These are phyloP conservation scores for Xylariales sp. DNA, from an alignment of 2,329 filamentous ascomycete species.

Conservation along the genomic window DNA sequence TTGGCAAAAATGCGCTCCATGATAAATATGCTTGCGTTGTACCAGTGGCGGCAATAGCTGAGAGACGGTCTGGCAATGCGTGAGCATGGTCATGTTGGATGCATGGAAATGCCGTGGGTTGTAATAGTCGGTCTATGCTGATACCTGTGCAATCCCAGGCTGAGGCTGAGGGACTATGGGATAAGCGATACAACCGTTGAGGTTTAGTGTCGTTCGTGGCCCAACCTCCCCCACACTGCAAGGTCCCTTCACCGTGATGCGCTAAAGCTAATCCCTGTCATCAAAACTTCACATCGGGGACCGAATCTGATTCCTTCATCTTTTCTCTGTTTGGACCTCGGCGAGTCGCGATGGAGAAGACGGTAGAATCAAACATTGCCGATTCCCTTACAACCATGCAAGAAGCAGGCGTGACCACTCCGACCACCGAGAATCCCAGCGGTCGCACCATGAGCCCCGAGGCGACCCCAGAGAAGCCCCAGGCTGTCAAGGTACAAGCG, in stretches of 20 bases:
- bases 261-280: conserved; percentile 5
- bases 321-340: background rate
- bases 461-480: background rate
- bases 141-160: too few relatives aligned
- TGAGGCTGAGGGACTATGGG: too few relatives aligned
- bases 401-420: conserved; percentile 11
- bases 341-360: conserved; percentile 7
- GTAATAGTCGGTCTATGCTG: too few relatives aligned
- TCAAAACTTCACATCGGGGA: background rate
- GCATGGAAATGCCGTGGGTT: too few relatives aligned
- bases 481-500: background rate
- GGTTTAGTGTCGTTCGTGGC: too few relatives aligned
- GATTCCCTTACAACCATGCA: conserved; percentile 11
- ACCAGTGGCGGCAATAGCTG: too few relatives aligned
- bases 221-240: too few relatives aligned
- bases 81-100: too few relatives aligned
- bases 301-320: background rate
- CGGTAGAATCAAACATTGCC: conserved; percentile 10
- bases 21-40: background rate
- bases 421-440: conserved; percentile 8
- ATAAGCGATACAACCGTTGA: too few relatives aligned
- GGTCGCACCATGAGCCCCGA: conserved; percentile 1
- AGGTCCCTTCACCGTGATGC: too few relatives aligned
- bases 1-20: conserved; percentile 33
- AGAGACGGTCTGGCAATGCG: too few relatives aligned